phyloP scores from a whole-genome alignment of 768 basidiomycete genomes.

The Melanogaster broomeanus region DNA sequence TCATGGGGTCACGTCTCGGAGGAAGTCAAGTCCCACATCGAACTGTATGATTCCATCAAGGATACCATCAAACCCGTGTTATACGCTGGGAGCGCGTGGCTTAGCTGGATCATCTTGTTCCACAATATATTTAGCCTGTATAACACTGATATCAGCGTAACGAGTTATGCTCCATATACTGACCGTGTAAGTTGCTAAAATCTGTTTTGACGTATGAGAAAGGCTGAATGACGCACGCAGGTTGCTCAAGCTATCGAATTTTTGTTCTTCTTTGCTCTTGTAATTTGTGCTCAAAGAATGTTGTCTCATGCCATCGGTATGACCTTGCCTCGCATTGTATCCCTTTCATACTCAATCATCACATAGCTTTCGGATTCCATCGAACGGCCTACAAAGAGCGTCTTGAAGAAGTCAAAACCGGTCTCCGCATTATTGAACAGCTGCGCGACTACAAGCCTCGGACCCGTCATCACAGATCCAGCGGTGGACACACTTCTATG shows the following conservation, averaged over 20 bases:
- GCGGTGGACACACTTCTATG: conserved; percentile 47
- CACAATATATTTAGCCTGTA: conserved; percentile 62
- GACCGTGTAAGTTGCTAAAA: conserved; percentile 42
- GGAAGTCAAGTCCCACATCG: conserved; percentile 60
- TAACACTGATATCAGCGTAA: conserved; percentile 33
- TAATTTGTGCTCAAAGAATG: conserved; percentile 65
- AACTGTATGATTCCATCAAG: conserved; percentile 71
- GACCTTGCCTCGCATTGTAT: background rate
- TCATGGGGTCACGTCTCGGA: conserved; percentile 81
- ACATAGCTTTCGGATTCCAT: conserved; percentile 69
- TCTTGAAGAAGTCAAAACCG: conserved; percentile 52
- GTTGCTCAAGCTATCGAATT: conserved; percentile 68
- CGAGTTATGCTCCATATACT: conserved; percentile 64
- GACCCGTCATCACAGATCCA: conserved; percentile 33
- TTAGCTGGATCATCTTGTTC: conserved; percentile 78
- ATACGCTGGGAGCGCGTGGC: conserved; percentile 71
- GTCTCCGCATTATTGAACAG: conserved; percentile 63
- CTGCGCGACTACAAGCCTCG: conserved; percentile 64
- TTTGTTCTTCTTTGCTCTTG: conserved; percentile 71
- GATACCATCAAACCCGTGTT: conserved; percentile 69
- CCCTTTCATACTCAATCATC: background rate
- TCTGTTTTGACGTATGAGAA: background rate
- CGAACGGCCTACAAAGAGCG: conserved; percentile 77
- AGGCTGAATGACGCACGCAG: conserved; percentile 30
- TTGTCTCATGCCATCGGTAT: conserved; percentile 64